Base-by-base conservation (phyloP, 2,329 filamentous ascomycete species). In the Cladophialophora yegresii region DNA sequence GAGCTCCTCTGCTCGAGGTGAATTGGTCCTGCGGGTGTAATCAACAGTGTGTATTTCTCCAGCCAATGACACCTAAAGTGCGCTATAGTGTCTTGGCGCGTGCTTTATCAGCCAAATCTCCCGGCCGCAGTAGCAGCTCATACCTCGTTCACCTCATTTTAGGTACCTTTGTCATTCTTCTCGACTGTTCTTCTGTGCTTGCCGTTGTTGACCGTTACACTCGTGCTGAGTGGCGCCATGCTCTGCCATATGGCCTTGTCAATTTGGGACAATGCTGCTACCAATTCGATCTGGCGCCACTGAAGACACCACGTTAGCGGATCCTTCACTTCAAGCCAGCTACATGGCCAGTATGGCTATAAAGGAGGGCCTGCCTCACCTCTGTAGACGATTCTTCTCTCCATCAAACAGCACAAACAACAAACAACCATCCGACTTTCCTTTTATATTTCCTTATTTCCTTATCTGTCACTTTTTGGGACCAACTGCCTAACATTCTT, bases 391-490 rank as follows among this genome's bases (percentile, higher is more conserved):
- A 20, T 12, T 58, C 57, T 30, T 51, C 57, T 50, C 57, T 36
- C 54, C 56, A 45, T 49, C 45, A 59, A 50, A 51, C 57, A 53
- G 26, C 20, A 51, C 26, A 64, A 20, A 47, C 36, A 64, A 56
- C n/a, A 60, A 54, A 51, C 56, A 60, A 61, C 47, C 54, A 26
- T 26, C 33, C 28, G 16, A 26, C 54, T 63, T 49, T 53, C 57
- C 40, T 65, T 58, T 49, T 56, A 55, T 20, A 20, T 66, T 68
- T 53, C 60, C 26, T 61, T 20, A 16, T 66, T 68, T 53, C 60
- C 33, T 63, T 49, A 40, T 57, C 12, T 58, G 22, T 57, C 22
- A 20, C 49, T 54, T 26, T 62, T 54, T 54, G 32, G 47, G 47
- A 53, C 53, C 47, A 47, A 26, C 61, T 62, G 49, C 20, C 30